phyloP scores from a whole-genome alignment of 2,329 filamentous ascomycete species.

The Bretziella fagacearum region DNA sequence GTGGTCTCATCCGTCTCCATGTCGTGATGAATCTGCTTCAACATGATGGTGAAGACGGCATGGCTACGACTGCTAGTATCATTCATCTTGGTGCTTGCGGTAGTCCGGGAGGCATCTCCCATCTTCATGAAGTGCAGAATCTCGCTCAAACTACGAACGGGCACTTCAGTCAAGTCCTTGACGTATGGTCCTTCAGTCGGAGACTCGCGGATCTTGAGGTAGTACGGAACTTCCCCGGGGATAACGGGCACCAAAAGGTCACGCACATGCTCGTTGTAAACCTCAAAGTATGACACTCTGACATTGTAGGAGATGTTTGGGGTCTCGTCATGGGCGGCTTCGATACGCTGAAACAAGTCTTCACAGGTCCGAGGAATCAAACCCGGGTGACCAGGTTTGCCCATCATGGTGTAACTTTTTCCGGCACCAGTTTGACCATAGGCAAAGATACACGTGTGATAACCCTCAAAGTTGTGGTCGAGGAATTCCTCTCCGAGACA shows the following conservation, averaged over 20 bases:
- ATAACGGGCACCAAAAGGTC: conserved; percentile 67
- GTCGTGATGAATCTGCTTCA: conserved; percentile 97
- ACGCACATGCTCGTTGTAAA: conserved; percentile 97
- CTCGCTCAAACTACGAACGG: conserved; percentile 72
- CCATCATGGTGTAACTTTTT: conserved; percentile 99
- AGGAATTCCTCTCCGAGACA: conserved; percentile 89
- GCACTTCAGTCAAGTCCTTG: conserved; percentile 86
- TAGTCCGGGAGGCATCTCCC: conserved; percentile 75
- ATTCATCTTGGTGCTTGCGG: conserved; percentile 96
- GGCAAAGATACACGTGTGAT: conserved; percentile 97
- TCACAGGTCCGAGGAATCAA: conserved; percentile 91
- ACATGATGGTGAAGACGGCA: conserved; percentile 92
- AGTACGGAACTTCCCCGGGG: conserved; percentile 60
- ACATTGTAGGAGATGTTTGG: conserved; percentile 94
- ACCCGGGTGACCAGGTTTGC: conserved; percentile 64
- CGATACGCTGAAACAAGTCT: conserved; percentile 87
- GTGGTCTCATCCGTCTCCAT: conserved; percentile 96
- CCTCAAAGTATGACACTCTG: conserved; percentile 94
- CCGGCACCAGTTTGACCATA: conserved; percentile 96
- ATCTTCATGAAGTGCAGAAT: conserved; percentile 81
- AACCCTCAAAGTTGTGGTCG: conserved; percentile 98
- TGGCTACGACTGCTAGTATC: conserved; percentile 94
- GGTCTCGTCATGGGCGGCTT: conserved; percentile 55
- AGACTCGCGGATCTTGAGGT: conserved; percentile 93
- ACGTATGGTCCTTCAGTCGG: conserved; percentile 92